Conservation (phyloP, 2,329 filamentous ascomycete genomes). For the Colletotrichum brevisporum region DNA sequence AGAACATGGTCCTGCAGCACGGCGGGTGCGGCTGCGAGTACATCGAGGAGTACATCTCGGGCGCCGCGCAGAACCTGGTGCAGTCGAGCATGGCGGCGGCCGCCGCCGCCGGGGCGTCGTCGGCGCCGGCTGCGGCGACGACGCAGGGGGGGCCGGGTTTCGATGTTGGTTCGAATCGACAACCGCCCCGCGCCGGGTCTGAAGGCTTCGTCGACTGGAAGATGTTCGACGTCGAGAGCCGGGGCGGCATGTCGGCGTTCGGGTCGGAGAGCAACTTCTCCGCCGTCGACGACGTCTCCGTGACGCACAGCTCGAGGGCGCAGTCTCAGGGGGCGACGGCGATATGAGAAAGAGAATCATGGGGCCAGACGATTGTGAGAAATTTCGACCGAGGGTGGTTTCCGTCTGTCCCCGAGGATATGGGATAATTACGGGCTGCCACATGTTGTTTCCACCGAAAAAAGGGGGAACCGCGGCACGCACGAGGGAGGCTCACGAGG, state of each 20-base stretch:
- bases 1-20: slow-evolving; percentile 39
- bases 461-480: too few species aligned
- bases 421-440: too few species aligned
- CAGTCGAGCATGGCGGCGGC: slow-evolving; percentile 17
- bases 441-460: too few species aligned
- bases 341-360: not conserved
- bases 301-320: slow-evolving; percentile 21
- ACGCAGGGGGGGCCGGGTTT: too few species aligned
- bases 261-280: slow-evolving; percentile 22
- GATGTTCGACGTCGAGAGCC: slow-evolving; percentile 1
- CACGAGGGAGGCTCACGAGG: not conserved
- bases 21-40: slow-evolving; percentile 37
- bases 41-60: slow-evolving; percentile 40
- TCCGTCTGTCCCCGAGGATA: too few species aligned
- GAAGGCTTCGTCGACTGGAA: slow-evolving; percentile 24
- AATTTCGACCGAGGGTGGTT: too few species aligned
- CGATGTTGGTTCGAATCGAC: too few species aligned
- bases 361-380: not conserved
- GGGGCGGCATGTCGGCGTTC: not conserved
- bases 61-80: slow-evolving; percentile 31
- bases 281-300: slow-evolving; percentile 15
- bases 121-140: too few species aligned
- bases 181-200: not conserved
- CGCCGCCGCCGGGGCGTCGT: not conserved
- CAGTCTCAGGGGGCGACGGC: not conserved